A percentile compares a stretch with the other conserved stretches of the same genome.
Evolutionary conservation across 202 grass and related monocot species (phyloP).

Genomic region (Elaeis oleifera): DNA sequence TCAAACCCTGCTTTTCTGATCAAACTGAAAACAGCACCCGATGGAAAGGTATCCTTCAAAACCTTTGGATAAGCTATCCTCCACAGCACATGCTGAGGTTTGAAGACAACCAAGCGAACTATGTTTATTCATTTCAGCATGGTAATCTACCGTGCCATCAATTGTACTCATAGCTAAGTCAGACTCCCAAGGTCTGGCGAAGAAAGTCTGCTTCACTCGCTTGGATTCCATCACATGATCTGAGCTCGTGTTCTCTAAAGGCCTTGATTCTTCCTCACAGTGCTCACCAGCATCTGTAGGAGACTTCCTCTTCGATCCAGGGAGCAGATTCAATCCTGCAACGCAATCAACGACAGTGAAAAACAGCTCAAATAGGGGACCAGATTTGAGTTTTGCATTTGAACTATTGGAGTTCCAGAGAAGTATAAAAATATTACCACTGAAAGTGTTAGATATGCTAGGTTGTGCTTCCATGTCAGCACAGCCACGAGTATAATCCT

Average conservation of each 20-base stretch:
- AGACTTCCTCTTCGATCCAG: slow-evolving; percentile 86
- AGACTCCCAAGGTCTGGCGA: slow-evolving; percentile 24
- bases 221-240: slow-evolving; percentile 43
- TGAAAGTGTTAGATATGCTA: slow-evolving; percentile 52
- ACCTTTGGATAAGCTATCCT: slow-evolving; percentile 64
- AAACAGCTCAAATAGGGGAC: too few relatives aligned
- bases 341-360: slow-evolving; percentile 5
- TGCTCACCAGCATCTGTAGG: slow-evolving; percentile 23
- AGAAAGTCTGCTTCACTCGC: slow-evolving; percentile 41
- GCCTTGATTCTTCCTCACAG: slow-evolving; percentile 26
- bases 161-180: slow-evolving; percentile 26
- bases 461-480: slow-evolving; percentile 40
- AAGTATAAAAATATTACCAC: slow-evolving; percentile 30
- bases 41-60: slow-evolving; percentile 71
- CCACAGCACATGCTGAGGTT: slow-evolving; percentile 51
- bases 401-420: too few relatives aligned
- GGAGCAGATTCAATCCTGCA: slow-evolving; percentile 68
- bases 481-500: slow-evolving; percentile 6
- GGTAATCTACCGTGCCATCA: slow-evolving; percentile 28
- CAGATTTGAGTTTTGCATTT: too few relatives aligned
- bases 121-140: slow-evolving; percentile 36
- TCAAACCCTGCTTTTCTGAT: slow-evolving; percentile 31
- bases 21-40: slow-evolving; percentile 45
- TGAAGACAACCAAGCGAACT: slow-evolving; percentile 56
- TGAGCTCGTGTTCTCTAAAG: slow-evolving; percentile 37